A percentile compares a stretch with the other conserved stretches of the same genome.
Evolutionary conservation across 345 rosid genomes (phyloP).

Genomic region (Kandelia obovata): DNA sequence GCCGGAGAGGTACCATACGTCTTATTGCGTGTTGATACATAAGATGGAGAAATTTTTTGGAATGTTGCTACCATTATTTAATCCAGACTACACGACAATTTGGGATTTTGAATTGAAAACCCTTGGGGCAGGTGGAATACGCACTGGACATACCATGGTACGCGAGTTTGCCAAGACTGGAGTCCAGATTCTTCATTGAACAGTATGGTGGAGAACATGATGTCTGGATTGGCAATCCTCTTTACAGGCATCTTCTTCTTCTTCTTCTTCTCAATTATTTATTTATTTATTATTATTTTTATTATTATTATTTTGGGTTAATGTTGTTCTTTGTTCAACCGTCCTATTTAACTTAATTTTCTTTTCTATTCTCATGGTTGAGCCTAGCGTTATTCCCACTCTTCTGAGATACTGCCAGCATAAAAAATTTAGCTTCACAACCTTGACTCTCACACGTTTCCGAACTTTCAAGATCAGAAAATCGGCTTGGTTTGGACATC

Average conservation of each 20-base stretch:
- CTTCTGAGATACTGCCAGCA: neutral
- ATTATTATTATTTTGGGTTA: neutral
- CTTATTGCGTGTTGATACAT: no score
- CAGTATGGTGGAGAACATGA: conserved; percentile 93
- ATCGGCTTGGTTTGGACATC: no score
- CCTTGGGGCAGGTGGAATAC: conserved; percentile 53
- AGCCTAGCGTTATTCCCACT: neutral
- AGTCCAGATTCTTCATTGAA: conserved; percentile 77
- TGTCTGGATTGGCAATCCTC: conserved; percentile 95
- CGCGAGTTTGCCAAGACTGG: conserved; percentile 80
- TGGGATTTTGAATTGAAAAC: neutral
- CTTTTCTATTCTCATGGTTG: neutral
- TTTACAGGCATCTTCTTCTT: conserved; percentile 55
- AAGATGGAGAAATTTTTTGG: no score
- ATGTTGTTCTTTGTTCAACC: neutral
- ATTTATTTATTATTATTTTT: neutral
- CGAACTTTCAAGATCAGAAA: no score
- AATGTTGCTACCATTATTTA: no score
- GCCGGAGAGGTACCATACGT: conserved; percentile 65
- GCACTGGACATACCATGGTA: conserved; percentile 83
- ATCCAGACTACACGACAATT: no score
- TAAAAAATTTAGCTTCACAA: neutral
- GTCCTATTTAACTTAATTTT: neutral
- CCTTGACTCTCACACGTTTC: no score
- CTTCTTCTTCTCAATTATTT: neutral